Percentiles rank a stretch among this genome's conserved stretches.
phyloP scores from a whole-genome alignment of 2,329 filamentous ascomycete genomes.

The Simplicillium aogashimaense region DNA sequence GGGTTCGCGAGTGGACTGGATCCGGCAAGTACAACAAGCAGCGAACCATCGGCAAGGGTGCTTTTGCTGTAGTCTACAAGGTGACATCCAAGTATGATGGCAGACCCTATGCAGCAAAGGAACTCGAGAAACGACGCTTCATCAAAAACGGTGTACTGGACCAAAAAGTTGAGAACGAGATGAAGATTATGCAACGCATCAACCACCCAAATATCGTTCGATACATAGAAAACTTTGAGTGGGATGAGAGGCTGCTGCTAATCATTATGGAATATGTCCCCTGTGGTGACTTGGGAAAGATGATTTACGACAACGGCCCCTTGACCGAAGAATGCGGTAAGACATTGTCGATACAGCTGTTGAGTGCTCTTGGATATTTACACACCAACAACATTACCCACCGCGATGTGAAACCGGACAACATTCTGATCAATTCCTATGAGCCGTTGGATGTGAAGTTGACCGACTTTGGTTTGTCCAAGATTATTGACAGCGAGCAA shows the following conservation, averaged over 20 bases:
- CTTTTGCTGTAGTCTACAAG: conserved; percentile 90
- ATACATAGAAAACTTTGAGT: conserved; percentile 82
- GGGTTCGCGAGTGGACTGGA: conserved; percentile 66
- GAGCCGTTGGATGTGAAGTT: conserved; percentile 77
- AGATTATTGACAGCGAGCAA: conserved; percentile 81
- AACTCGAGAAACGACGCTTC: conserved; percentile 85
- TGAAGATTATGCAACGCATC: conserved; percentile 86
- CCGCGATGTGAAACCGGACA: conserved; percentile 97
- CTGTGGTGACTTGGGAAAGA: conserved; percentile 71
- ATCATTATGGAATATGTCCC: conserved; percentile 94
- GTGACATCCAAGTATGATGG: conserved; percentile 81
- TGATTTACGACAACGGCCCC: conserved; percentile 49
- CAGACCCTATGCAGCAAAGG: conserved; percentile 79
- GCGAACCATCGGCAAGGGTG: conserved; percentile 77
- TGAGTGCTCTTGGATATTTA: conserved; percentile 76
- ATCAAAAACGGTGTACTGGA: conserved; percentile 88
- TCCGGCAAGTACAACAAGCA: conserved; percentile 77
- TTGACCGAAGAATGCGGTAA: conserved; percentile 62
- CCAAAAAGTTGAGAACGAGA: conserved; percentile 90
- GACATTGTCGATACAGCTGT: conserved; percentile 63
- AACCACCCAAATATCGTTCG: conserved; percentile 86
- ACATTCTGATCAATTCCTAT: conserved; percentile 72
- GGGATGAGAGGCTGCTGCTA: conserved; percentile 75
- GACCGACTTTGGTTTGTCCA: conserved; percentile 93
- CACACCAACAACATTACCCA: conserved; percentile 87